Base-by-base conservation (phyloP, 2,329 filamentous ascomycete species). In the Sclerotinia glacialis region DNA sequence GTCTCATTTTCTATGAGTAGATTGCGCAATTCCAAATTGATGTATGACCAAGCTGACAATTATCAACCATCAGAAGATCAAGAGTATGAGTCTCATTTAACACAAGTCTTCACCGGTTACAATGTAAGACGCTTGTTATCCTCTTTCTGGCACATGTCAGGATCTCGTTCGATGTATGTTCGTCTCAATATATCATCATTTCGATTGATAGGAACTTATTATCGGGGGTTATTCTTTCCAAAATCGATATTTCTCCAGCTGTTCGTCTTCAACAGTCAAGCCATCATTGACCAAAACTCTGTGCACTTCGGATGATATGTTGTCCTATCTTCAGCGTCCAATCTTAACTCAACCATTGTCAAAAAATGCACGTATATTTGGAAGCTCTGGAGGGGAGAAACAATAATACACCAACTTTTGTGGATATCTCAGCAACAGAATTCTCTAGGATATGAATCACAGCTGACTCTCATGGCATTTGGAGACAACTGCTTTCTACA, bases 11-110 rank as follows among this genome's bases (percentile, higher is more conserved):
- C 44, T 28, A 34, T 44, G 11, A 23, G 21, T 40, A 40, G 18
- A 61, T 65, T 61, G 31, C 34, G 64, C 55, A 65, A 61, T 65
- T 16, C 11, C 8, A 52, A 7, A 18, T 65, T 46, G 16, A 60
- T 12, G 54, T 65, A 52, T 23, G 12, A 65, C 64, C 26, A 42
- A 50, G 31, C 55, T 61, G 34, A 14, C 54, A 37, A 44, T 61
- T 60, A 44, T 40, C 12, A 60, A 18, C 31, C 12, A 44, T 65
- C 54, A 60, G 64, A 23, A 65, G 64, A 40, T 52, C 64, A 60
- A 52, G 23, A 52, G 31, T 60, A 31, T 44, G 54, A 65, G 64
- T 55, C 46, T 65, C 46, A 65, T 50, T 52, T 46, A 42, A 44
- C 34, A 65, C 55, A 61, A 26, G 18, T 31, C 37, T 61, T 40